Percentiles rank a stretch among this genome's conserved stretches.
phyloP scores from a whole-genome alignment of 257 asterid genomes.

The Misopates orontium region DNA sequence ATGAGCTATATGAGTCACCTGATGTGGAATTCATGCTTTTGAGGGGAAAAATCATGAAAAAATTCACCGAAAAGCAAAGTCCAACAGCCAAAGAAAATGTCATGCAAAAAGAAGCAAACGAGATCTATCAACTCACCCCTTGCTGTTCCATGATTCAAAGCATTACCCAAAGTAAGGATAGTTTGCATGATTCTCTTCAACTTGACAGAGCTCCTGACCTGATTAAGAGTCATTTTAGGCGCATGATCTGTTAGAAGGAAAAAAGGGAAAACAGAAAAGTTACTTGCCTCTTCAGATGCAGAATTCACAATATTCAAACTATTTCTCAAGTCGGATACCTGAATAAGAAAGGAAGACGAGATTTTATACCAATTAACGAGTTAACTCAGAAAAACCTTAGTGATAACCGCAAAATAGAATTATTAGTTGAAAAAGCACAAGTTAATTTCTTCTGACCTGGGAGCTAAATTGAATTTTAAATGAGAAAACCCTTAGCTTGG shows the following conservation, averaged over 20 bases:
- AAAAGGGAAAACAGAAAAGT: conserved; percentile 16
- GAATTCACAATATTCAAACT: conserved; percentile 62
- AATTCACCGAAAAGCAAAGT: too few species aligned
- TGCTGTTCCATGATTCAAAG: conserved; percentile 90
- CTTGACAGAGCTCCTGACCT: conserved; percentile 78
- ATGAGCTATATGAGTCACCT: not conserved
- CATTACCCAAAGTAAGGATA: conserved; percentile 83
- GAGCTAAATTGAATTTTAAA: conserved; percentile 65
- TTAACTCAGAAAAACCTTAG: not conserved
- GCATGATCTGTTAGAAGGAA: conserved; percentile 7
- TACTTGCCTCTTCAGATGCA: conserved; percentile 73
- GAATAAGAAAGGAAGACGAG: conserved; percentile 22
- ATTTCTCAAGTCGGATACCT: conserved; percentile 64
- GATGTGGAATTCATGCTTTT: too few species aligned
- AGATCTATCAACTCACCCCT: conserved; percentile 51
- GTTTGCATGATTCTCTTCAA: conserved; percentile 81
- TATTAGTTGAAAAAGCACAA: conserved; percentile 8
- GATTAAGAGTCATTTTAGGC: conserved; percentile 39
- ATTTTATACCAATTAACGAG: not conserved
- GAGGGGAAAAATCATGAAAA: too few species aligned
- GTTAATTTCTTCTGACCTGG: conserved; percentile 48
- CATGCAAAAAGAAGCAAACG: not conserved
- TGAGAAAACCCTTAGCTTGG: conserved; percentile 74
- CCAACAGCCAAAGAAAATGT: too few species aligned
- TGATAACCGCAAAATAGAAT: not conserved